phyloP scores from a whole-genome alignment of 2,329 filamentous ascomycete genomes.

The Alternaria angustiovoidea region DNA sequence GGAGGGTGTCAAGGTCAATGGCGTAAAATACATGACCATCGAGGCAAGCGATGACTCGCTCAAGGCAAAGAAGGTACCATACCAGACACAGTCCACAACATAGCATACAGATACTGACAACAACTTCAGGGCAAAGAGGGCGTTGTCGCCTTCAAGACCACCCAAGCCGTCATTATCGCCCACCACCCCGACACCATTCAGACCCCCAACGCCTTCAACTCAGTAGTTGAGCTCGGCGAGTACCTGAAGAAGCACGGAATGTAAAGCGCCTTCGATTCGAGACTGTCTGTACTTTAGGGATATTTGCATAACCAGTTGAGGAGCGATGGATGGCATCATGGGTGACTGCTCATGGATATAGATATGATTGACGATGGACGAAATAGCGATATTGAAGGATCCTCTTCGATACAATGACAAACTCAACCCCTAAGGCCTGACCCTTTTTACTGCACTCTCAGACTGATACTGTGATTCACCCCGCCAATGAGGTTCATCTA shows the following conservation, averaged over 20 bases:
- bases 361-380: constrained; percentile 18
- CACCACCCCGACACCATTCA: constrained; percentile 80
- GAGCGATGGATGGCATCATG: constrained; percentile 16
- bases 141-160: constrained; percentile 83
- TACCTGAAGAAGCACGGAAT: constrained; percentile 84
- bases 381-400: constrained; percentile 20
- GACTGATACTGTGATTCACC: neutral
- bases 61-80: constrained; percentile 82
- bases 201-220: constrained; percentile 78
- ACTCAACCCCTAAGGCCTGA: constrained; percentile 12
- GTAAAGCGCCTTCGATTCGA: constrained; percentile 56
- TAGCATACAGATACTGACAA: constrained; percentile 16
- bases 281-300: constrained; percentile 46
- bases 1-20: constrained; percentile 77
- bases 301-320: constrained; percentile 46
- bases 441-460: neutral
- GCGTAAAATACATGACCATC: constrained; percentile 80
- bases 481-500: neutral
- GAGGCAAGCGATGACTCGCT: constrained; percentile 79
- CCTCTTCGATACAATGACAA: constrained; percentile 22
- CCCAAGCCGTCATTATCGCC: constrained; percentile 84
- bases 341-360: constrained; percentile 13
- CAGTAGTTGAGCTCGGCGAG: constrained; percentile 83
- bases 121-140: constrained; percentile 76
- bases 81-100: neutral